Base-by-base conservation (phyloP, 805 yeast genomes). In the Pichia scutulata region DNA sequence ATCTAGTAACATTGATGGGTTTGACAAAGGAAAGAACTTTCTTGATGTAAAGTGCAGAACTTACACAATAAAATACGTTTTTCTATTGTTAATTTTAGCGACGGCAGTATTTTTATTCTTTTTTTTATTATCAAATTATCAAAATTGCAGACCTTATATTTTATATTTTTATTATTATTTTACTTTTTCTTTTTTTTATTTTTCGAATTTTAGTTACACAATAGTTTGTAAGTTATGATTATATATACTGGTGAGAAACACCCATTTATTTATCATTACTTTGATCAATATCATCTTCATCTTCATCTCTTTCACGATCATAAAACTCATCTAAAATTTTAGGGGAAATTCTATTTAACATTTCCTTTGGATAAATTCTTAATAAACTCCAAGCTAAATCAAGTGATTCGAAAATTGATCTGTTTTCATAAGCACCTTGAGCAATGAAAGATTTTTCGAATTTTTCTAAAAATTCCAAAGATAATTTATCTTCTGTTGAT, bases 341-440 rank as follows among this genome's bases (percentile, higher is more conserved):
- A 69, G 98, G 98, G 53, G 97, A 89, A 66, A 93, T 89, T 82
- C 99, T 89, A 78, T 93, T 93, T 67, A 93, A 83, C 86, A 93
- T 78, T 74, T 93, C 98, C 81, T 90, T 93, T 66, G 99, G 99
- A 76, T 93, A 93, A 70, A 93, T 93, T 80, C 99, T 89, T 70
- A 93, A 78, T 68, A 93, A 78, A 43, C 95, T 82, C 99, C 99
- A 93, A 50, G 99, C 99, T 69, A 87, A 90, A 69, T 93, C 99
- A 68, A 93, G 81, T 51, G 96, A 85, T 74, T 93, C 99, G 64
- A 89, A 88, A 60, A 93, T 83, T 44, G 89, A 78, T 79, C 99
- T 88, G 70, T 89, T 80, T 71, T 93, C 99, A 68, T 93, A 93
- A 48, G 97, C 92, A 69, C 98, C 98, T 75, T 93, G 99, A 44